Conservation (phyloP, 176 grass and related monocot species). For the Cocos nucifera region DNA sequence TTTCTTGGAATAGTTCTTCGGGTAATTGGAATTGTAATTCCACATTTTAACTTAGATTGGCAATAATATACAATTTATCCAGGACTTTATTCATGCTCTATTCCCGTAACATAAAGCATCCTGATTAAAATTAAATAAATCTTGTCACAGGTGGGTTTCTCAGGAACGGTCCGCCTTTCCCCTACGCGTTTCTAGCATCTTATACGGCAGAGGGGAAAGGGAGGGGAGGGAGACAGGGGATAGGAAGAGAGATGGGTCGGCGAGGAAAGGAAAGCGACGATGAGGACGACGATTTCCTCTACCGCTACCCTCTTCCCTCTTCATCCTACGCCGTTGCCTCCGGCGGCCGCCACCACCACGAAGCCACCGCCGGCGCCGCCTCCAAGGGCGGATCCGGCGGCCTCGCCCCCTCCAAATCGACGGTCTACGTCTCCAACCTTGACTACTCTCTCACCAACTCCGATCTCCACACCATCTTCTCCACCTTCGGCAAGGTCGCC, state of each 20-base stretch:
- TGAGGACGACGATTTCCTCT: slow-evolving; percentile 80
- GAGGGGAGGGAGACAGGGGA: too few relatives aligned
- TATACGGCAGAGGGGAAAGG: too few relatives aligned
- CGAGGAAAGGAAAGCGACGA: slow-evolving; percentile 42
- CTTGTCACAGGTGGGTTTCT: too few relatives aligned
- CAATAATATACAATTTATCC: too few relatives aligned
- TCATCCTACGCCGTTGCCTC: slow-evolving; percentile 1
- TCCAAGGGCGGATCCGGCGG: slow-evolving; percentile 54
- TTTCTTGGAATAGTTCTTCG: too few relatives aligned
- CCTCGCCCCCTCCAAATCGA: slow-evolving; percentile 91
- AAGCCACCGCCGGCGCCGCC: neutral
- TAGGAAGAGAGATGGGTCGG: slow-evolving; percentile 9
- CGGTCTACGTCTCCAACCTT: slow-evolving; percentile 82
- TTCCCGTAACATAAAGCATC: too few relatives aligned
- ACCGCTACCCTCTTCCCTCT: slow-evolving; percentile 64
- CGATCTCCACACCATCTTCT: slow-evolving; percentile 91
- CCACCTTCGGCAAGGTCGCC: slow-evolving; percentile 84
- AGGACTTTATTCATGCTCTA: too few relatives aligned
- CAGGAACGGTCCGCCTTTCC: too few relatives aligned
- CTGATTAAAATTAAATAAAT: too few relatives aligned
- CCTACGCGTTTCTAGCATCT: too few relatives aligned
- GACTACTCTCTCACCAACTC: slow-evolving; percentile 91
- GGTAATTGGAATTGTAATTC: too few relatives aligned
- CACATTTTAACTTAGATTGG: too few relatives aligned
- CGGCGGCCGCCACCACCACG: neutral